Evolutionary conservation across 75 land plant genomes (phyloP).

Genomic region (Sequoiadendron giganteum): DNA sequence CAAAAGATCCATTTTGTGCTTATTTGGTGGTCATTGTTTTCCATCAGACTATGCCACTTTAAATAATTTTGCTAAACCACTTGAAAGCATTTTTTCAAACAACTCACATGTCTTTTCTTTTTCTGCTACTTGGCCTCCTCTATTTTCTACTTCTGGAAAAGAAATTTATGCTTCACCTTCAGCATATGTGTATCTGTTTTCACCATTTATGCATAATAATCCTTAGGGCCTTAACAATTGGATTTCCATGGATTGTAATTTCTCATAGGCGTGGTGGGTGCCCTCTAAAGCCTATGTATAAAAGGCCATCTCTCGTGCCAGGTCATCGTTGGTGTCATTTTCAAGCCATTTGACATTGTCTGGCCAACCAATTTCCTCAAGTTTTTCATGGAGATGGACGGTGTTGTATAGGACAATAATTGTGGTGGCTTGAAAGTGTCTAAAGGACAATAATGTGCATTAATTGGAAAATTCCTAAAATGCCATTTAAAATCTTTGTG

Average conservation of each 20-base stretch:
- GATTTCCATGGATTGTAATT: slow-evolving; percentile 54
- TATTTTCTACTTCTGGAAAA: slow-evolving; percentile 66
- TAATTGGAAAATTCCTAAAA: too few relatives aligned
- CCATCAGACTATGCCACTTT: too few relatives aligned
- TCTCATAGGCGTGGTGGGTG: slow-evolving; percentile 64
- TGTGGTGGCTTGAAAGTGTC: too few relatives aligned
- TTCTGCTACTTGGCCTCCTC: slow-evolving; percentile 92
- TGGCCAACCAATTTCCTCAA: slow-evolving; percentile 91
- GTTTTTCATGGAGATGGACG: slow-evolving; percentile 68
- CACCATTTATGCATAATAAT: slow-evolving; percentile 99
- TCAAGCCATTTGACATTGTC: slow-evolving; percentile 77
- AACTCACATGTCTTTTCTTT: too few relatives aligned
- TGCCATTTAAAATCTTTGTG: too few relatives aligned
- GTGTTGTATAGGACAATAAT: slow-evolving; percentile 76
- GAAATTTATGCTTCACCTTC: slow-evolving; percentile 77
- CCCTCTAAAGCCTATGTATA: slow-evolving; percentile 85
- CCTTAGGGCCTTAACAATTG: slow-evolving; percentile 94
- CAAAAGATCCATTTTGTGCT: too few relatives aligned
- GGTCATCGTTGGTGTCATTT: slow-evolving; percentile 86
- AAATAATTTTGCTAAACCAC: too few relatives aligned
- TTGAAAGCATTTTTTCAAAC: too few relatives aligned
- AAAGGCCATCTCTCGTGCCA: slow-evolving; percentile 78
- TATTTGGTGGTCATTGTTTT: too few relatives aligned
- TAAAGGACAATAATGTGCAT: too few relatives aligned
- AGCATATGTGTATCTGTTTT: slow-evolving; percentile 91